Conservation (phyloP, 140 eudicot genomes). For the Anethum foeniculum region DNA sequence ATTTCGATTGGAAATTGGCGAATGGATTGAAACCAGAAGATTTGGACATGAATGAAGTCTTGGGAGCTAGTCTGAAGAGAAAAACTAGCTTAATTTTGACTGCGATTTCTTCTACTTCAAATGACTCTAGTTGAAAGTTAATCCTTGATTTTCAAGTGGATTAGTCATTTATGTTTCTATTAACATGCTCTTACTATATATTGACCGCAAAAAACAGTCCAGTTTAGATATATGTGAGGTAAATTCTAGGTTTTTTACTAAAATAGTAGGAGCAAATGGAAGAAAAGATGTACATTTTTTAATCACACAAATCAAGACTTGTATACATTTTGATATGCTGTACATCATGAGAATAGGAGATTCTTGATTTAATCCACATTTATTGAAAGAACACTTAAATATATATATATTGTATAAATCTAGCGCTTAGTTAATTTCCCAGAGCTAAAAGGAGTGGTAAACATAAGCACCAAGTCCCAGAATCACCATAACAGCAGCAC, state of each 20-base stretch:
- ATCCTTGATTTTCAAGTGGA: neutral
- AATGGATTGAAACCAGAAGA: neutral
- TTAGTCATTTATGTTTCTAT: neutral
- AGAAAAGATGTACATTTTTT: neutral
- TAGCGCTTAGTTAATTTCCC: slow-evolving; percentile 21
- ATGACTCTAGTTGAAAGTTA: neutral
- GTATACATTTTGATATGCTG: neutral
- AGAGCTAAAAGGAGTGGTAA: slow-evolving; percentile 34
- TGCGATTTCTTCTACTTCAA: neutral
- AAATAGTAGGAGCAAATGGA: neutral
- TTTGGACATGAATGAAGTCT: slow-evolving; percentile 3
- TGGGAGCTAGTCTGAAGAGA: slow-evolving; percentile 6
- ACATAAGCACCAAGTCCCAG: slow-evolving; percentile 62
- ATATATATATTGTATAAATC: neutral
- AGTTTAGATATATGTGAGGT: no score
- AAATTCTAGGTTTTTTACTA: neutral
- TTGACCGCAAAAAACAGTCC: no score
- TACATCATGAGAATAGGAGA: neutral
- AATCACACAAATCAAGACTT: neutral
- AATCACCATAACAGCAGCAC: slow-evolving; percentile 61
- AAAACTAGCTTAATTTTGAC: neutral
- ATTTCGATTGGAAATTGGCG: neutral
- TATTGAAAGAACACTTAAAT: neutral
- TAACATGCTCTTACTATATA: neutral
- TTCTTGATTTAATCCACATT: neutral